These are phyloP conservation scores for Earliella scabrosa DNA, from an alignment of 1,284 basidiomycete species.

Conservation along the genomic window DNA sequence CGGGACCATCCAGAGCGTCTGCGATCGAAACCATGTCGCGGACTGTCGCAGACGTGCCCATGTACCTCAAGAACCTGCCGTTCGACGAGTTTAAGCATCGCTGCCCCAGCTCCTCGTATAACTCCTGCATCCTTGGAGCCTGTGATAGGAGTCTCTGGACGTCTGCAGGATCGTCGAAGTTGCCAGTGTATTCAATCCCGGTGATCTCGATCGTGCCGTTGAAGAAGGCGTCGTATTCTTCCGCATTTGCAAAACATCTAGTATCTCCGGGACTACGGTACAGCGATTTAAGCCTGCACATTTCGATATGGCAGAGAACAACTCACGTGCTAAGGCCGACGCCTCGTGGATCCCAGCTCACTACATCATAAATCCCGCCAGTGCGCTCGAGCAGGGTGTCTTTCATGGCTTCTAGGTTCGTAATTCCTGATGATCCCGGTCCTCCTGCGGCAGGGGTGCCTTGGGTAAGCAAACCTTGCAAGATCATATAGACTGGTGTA, in stretches of 20 bases:
- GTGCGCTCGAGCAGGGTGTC: slow-evolving; percentile 1
- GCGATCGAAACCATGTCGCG: slow-evolving; percentile 24
- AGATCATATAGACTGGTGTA: too few relatives aligned
- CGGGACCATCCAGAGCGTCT: slow-evolving; percentile 19
- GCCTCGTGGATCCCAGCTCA: slow-evolving; percentile 19
- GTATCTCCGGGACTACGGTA: slow-evolving; percentile 8
- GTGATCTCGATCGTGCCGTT: slow-evolving; percentile 6
- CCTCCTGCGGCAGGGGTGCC: neutral
- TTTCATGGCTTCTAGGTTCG: neutral
- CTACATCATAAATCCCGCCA: slow-evolving; percentile 12
- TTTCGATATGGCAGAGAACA: neutral
- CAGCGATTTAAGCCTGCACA: neutral
- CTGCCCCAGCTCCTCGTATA: slow-evolving; percentile 15
- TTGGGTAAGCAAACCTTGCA: too few relatives aligned
- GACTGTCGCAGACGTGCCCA: slow-evolving; percentile 23
- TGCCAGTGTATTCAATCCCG: too few relatives aligned
- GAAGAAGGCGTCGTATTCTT: slow-evolving; percentile 8
- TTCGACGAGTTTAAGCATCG: slow-evolving; percentile 15
- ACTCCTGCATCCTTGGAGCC: neutral
- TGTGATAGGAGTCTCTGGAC: too few relatives aligned
- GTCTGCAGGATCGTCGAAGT: too few relatives aligned
- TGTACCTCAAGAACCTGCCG: slow-evolving; percentile 12
- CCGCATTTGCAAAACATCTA: slow-evolving; percentile 6
- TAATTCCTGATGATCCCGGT: neutral
- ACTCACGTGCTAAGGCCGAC: slow-evolving; percentile 12